Percentiles rank a stretch among this genome's conserved stretches.
Conservation (phyloP, 345 rosid genomes). For the Bruguiera gymnorhiza region DNA sequence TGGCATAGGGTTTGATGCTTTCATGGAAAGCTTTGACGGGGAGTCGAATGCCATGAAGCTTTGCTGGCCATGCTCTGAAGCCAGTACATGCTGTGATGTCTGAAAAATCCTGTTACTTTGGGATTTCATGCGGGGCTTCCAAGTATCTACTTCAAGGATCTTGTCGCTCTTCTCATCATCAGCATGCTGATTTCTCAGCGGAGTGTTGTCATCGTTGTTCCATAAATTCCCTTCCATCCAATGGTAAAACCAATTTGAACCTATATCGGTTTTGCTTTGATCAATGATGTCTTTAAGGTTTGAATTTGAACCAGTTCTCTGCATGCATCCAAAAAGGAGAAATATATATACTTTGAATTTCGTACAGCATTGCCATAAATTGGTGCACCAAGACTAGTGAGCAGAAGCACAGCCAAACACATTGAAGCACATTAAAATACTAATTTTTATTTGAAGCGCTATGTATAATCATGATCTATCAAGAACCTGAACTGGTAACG, state of each 20-base stretch:
- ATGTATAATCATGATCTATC: background rate
- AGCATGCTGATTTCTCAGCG: constrained; percentile 19
- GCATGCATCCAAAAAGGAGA: constrained; percentile 20
- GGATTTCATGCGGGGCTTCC: constrained; percentile 67
- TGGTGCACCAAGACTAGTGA: background rate
- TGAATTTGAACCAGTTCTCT: constrained; percentile 53
- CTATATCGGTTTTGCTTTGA: constrained; percentile 34
- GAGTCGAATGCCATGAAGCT: constrained; percentile 13
- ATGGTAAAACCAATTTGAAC: constrained; percentile 63
- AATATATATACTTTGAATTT: constrained; percentile 6
- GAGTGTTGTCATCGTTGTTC: constrained; percentile 32
- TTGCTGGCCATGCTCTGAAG: constrained; percentile 17
- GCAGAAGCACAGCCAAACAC: background rate
- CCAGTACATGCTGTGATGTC: constrained; percentile 18
- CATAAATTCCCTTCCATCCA: constrained; percentile 72
- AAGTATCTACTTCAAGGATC: constrained; percentile 51
- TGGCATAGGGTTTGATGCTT: constrained; percentile 8
- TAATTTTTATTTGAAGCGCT: background rate
- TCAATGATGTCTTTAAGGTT: constrained; percentile 36
- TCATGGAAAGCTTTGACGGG: constrained; percentile 18
- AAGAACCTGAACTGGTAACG: no score
- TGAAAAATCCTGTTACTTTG: constrained; percentile 26
- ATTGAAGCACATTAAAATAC: background rate
- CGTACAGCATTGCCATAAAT: background rate
- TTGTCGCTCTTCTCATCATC: constrained; percentile 33